Conservation (phyloP, 2,329 filamentous ascomycete genomes). For the Didymella pomorum region DNA sequence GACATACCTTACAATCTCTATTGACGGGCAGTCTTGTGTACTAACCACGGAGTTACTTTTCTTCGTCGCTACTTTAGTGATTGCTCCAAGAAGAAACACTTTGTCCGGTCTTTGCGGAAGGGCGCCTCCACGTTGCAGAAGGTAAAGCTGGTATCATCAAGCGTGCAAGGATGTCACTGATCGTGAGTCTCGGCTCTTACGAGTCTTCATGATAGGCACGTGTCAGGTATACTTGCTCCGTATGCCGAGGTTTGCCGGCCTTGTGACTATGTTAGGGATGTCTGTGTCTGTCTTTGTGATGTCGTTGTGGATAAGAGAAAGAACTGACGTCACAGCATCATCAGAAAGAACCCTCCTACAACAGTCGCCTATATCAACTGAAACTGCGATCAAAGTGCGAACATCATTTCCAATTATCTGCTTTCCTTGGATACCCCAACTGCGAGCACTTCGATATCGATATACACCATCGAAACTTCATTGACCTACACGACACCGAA, state of each 20-base stretch:
- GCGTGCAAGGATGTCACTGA: neutral
- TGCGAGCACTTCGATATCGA: neutral
- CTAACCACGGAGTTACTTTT: too few species aligned
- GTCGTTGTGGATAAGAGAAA: conserved; percentile 5
- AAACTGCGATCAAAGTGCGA: neutral
- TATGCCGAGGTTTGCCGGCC: conserved; percentile 11
- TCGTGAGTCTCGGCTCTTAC: neutral
- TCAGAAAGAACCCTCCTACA: conserved; percentile 4
- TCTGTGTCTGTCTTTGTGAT: conserved; percentile 3
- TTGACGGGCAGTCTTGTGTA: too few species aligned
- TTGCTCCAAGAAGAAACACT: too few species aligned
- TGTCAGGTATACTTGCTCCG: neutral
- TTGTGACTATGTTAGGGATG: conserved; percentile 9
- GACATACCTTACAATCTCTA: too few species aligned
- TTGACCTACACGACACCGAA: neutral
- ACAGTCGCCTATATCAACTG: conserved; percentile 1
- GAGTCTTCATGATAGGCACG: neutral
- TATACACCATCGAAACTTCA: neutral
- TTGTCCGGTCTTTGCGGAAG: too few species aligned
- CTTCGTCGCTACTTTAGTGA: too few species aligned
- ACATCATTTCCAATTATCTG: neutral
- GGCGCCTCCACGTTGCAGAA: conserved; percentile 5
- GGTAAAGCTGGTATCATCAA: neutral
- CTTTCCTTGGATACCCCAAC: conserved; percentile 2
- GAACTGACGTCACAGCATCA: conserved; percentile 16